phyloP scores from a whole-genome alignment of 768 basidiomycete species.

The Suillus placidus region DNA sequence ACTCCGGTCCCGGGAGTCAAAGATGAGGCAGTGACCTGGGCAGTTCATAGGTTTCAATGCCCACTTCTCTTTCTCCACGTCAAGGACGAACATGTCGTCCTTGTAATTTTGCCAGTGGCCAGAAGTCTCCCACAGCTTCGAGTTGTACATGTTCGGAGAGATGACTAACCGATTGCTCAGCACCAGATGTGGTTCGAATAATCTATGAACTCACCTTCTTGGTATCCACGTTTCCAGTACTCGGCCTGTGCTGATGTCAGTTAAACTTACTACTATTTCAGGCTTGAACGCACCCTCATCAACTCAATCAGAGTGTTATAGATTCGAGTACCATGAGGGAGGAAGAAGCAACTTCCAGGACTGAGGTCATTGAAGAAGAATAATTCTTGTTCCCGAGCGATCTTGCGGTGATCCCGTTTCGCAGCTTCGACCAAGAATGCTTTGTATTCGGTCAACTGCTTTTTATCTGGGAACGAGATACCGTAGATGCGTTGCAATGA shows the following conservation, averaged over 20 bases:
- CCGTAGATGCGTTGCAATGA: conserved; percentile 96
- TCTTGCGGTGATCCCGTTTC: conserved; percentile 96
- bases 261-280: conserved; percentile 10
- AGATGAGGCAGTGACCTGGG: conserved; percentile 95
- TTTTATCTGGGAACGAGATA: conserved; percentile 98
- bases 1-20: conserved; percentile 89
- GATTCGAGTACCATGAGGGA: conserved; percentile 95
- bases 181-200: conserved; percentile 4
- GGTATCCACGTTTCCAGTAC: conserved; percentile 94
- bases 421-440: conserved; percentile 95
- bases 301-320: conserved; percentile 93
- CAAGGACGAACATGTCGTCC: conserved; percentile 96
- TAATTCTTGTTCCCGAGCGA: conserved; percentile 96
- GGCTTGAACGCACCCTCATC: conserved; percentile 67
- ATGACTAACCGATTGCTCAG: conserved; percentile 60
- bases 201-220: conserved; percentile 63
- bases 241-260: conserved; percentile 57
- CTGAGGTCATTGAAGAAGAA: conserved; percentile 99
- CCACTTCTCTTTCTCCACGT: conserved; percentile 95
- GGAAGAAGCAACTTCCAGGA: conserved; percentile 95
- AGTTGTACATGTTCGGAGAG: conserved; percentile 96
- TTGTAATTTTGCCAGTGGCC: conserved; percentile 99
- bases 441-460: conserved; percentile 94
- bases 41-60: conserved; percentile 99
- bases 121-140: conserved; percentile 96